phyloP scores from a whole-genome alignment of 495 filamentous ascomycete genomes.

The Xylaria palmicola region DNA sequence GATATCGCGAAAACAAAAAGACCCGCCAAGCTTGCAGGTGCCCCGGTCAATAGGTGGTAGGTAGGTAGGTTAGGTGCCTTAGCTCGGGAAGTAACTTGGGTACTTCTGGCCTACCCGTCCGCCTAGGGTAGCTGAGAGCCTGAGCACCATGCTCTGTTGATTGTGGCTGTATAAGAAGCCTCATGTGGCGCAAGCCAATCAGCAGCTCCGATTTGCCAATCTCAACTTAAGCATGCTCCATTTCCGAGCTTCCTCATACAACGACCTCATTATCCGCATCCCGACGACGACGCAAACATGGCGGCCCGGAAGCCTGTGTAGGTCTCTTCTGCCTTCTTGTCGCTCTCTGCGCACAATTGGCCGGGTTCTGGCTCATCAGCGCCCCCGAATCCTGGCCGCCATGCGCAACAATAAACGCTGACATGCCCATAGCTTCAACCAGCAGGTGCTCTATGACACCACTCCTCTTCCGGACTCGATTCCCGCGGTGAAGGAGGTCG shows the following conservation, averaged over 20 bases:
- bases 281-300: constrained; percentile 42
- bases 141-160: too few species aligned
- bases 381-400: neutral
- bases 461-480: constrained; percentile 91
- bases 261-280: constrained; percentile 20
- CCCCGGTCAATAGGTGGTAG: neutral
- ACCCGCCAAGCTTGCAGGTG: neutral
- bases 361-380: neutral
- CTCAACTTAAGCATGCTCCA: constrained; percentile 23
- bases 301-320: constrained; percentile 50
- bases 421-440: constrained; percentile 73
- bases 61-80: neutral
- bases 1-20: constrained; percentile 15
- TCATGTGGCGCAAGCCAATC: constrained; percentile 33
- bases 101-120: too few species aligned
- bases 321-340: constrained; percentile 18
- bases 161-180: constrained; percentile 1
- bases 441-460: constrained; percentile 88
- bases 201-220: constrained; percentile 33
- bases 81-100: neutral
- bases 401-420: neutral
- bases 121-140: neutral
- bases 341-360: constrained; percentile 21
- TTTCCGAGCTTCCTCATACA: constrained; percentile 22
- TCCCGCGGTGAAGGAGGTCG: constrained; percentile 87